phyloP scores from a whole-genome alignment of 139 green algal genomes.

The Astrephomene gubernaculifera region DNA sequence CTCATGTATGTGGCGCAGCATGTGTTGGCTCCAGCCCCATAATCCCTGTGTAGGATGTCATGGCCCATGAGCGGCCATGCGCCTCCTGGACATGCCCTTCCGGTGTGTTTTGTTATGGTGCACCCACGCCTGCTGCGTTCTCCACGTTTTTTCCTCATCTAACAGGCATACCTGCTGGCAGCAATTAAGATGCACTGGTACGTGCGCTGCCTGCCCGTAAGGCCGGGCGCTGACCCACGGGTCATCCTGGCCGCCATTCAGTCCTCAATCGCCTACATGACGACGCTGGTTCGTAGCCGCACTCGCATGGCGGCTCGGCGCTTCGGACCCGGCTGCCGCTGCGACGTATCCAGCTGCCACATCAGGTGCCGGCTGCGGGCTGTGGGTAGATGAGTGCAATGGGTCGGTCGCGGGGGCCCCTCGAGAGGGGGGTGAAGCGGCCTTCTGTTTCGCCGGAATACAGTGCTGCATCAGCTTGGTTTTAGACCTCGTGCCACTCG shows the following conservation, averaged over 20 bases:
- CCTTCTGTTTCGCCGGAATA: background rate
- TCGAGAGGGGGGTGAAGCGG: no score
- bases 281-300: conserved; percentile 29
- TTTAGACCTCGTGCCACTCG: background rate
- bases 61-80: no score
- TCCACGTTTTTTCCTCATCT: no score
- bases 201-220: conserved; percentile 49
- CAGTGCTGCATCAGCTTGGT: background rate
- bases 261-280: conserved; percentile 50
- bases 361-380: background rate
- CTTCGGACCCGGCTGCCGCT: conserved; percentile 44
- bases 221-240: conserved; percentile 26
- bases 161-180: conserved; percentile 81
- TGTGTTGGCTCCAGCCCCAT: background rate
- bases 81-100: no score
- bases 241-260: conserved; percentile 37
- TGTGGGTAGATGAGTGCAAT: background rate
- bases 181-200: conserved; percentile 90
- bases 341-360: conserved; percentile 45
- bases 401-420: no score
- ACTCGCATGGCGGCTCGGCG: conserved; percentile 15
- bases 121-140: no score
- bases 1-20: no score
- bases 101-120: no score
- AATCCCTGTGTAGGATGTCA: no score